These are phyloP conservation scores for Butyriboletus appendiculatus DNA, from an alignment of 1,284 basidiomycete species.

Conservation along the genomic window DNA sequence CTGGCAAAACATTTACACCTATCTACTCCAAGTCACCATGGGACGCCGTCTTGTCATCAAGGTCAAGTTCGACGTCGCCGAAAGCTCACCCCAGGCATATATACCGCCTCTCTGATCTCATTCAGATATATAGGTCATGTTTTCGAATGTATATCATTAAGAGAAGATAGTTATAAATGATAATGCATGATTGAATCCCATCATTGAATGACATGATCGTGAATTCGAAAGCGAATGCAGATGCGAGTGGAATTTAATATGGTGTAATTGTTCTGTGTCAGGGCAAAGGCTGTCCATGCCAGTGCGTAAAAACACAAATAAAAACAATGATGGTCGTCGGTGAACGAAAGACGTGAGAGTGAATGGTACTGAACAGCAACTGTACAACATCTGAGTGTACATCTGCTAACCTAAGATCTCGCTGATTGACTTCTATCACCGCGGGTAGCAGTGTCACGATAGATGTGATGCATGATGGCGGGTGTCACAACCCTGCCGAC, in stretches of 20 bases:
- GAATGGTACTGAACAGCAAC: constrained; percentile 22
- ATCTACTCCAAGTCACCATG: background rate
- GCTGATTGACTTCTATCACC: constrained; percentile 16
- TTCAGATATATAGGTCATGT: constrained; percentile 1
- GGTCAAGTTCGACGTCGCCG: background rate
- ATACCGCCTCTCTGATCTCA: background rate
- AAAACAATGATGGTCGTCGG: constrained; percentile 25
- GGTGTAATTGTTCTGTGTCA: constrained; percentile 11
- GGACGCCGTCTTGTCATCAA: background rate
- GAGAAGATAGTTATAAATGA: constrained; percentile 31
- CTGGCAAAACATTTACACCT: background rate
- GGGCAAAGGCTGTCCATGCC: constrained; percentile 15
- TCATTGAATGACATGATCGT: constrained; percentile 26
- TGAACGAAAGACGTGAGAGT: constrained; percentile 20
- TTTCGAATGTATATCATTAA: constrained; percentile 28
- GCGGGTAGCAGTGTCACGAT: constrained; percentile 4
- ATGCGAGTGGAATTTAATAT: constrained; percentile 15
- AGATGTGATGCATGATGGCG: background rate
- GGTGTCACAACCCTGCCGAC: constrained; percentile 4
- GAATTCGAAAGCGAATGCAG: constrained; percentile 24
- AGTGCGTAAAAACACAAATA: constrained; percentile 23
- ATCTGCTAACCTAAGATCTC: constrained; percentile 17
- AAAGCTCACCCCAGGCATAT: background rate
- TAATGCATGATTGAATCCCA: constrained; percentile 30
- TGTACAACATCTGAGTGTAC: constrained; percentile 30